A percentile compares a stretch with the other conserved stretches of the same genome.
Evolutionary conservation across 2,329 filamentous ascomycete genomes (phyloP).

Genomic region (Ophiostoma pallidulum): DNA sequence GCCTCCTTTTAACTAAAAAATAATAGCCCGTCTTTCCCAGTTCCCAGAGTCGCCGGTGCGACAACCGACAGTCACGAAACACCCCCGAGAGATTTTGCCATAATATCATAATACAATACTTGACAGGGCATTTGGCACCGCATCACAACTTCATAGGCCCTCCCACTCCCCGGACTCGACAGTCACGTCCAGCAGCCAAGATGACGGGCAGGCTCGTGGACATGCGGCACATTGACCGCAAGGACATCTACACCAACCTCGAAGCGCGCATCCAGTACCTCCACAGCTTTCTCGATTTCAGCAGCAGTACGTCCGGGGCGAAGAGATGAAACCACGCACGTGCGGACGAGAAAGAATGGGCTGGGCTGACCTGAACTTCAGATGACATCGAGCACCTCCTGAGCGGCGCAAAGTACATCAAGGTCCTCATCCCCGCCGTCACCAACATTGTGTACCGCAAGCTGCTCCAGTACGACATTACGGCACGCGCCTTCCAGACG

Average conservation of each 20-base stretch:
- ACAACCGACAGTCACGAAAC: no score
- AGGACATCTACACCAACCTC: constrained; percentile 61
- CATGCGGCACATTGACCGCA: constrained; percentile 55
- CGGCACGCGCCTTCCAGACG: constrained; percentile 63
- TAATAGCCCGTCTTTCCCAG: no score
- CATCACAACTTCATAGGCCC: no score
- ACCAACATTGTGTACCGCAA: constrained; percentile 82
- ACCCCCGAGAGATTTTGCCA: no score
- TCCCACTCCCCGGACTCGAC: no score
- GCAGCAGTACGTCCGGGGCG: constrained; percentile 43
- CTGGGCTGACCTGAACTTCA: no score
- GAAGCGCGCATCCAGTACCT: constrained; percentile 62
- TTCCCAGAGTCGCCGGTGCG: no score
- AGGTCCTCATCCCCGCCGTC: constrained; percentile 70
- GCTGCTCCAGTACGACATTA: constrained; percentile 71
- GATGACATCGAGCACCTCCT: constrained; percentile 64
- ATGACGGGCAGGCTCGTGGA: constrained; percentile 15
- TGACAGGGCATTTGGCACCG: no score
- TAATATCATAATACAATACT: no score
- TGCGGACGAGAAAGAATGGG: no score
- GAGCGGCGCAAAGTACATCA: constrained; percentile 64
- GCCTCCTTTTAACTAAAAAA: no score
- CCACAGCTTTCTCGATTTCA: constrained; percentile 68
- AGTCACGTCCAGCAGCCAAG: not conserved
- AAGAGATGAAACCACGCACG: not conserved